Evolutionary conservation across 179 eudicot genomes (phyloP), one percentile per base, ranked within the genome.

Genomic region (Patellifolia procumbens): DNA sequence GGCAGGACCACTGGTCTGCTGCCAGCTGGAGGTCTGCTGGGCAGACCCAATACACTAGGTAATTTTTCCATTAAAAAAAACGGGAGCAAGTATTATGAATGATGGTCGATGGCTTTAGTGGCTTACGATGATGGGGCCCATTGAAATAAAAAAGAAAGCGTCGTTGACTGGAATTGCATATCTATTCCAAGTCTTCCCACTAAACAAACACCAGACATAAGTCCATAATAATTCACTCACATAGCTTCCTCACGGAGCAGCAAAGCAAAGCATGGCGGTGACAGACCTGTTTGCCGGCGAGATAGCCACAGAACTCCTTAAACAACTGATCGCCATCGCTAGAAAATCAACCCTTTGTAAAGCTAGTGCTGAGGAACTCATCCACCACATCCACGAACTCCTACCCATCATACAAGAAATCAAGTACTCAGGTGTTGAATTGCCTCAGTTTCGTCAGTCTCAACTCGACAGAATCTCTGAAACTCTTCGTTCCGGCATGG

Each of bases 281-380:
- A 85, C 94, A 16, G 98, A 90, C 77, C 77, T 90, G 4, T 92
- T 93, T 80, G 93, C 86, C 76, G 98, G 97, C 72, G 97, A 93
- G 60, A 89, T 93, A 20, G 89, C 93, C 63, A 85, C 93, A 2
- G 98, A 93, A 52, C 95, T 93, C 20, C 83, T 92, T 1, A 93
- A 90, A 68, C 76, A 76, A 29, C 94, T 93, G 4, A 0, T 86
- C 22, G 20, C 72, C 7, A 84, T 92, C 51, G 79, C 71, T 28
- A 58, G 85, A 5, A 86, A 85, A 43, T 83, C 97, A 0, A 53
- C 77, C 8, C 73, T 84, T 12, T 92, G 92, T 84, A 86, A 81
- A 46, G 39, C 89, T n/a, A 88, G 86, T 55, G 97, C 98, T 16
- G 85, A 92, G 39, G 74, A 87, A 3, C 92, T 93, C 53, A 68